phyloP scores from a whole-genome alignment of 2,329 filamentous ascomycete genomes.

The Rutstroemia sp. region DNA sequence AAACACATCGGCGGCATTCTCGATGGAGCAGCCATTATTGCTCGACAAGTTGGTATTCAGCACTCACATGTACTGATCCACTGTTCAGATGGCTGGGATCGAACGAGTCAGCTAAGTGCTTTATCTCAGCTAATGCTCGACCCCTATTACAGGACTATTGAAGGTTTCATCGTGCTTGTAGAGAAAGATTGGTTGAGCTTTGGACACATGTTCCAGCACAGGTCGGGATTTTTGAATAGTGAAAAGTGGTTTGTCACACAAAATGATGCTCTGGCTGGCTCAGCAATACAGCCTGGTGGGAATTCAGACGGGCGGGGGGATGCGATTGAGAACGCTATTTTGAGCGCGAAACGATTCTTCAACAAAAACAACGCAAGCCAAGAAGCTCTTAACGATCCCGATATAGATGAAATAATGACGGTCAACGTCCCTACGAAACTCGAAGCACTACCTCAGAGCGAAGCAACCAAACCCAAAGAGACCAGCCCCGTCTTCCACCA shows the following conservation, averaged over 20 bases:
- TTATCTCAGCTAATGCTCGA: conserved; percentile 90
- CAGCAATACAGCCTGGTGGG: conserved; percentile 53
- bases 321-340: conserved; percentile 76
- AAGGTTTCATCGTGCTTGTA: conserved; percentile 88
- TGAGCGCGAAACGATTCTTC: conserved; percentile 84
- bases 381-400: conserved; percentile 51
- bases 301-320: conserved; percentile 47
- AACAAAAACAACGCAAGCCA: conserved; percentile 67
- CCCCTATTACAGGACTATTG: conserved; percentile 87
- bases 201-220: conserved; percentile 92
- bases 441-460: conserved; percentile 37
- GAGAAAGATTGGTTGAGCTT: conserved; percentile 99
- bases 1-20: conserved; percentile 81
- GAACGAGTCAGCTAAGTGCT: conserved; percentile 89
- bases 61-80: conserved; percentile 95
- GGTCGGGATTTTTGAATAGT: conserved; percentile 79
- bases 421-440: conserved; percentile 20
- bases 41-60: conserved; percentile 79
- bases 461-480: conserved; percentile 78
- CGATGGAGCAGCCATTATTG: conserved; percentile 77
- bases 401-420: conserved; percentile 32
- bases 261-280: conserved; percentile 66
- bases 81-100: conserved; percentile 97
- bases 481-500: conserved; percentile 96
- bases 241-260: conserved; percentile 93